Evolutionary conservation across 208 protist genomes (phyloP), one percentile per base, ranked within the genome.

Genomic region (Trypanosoma brucei): DNA sequence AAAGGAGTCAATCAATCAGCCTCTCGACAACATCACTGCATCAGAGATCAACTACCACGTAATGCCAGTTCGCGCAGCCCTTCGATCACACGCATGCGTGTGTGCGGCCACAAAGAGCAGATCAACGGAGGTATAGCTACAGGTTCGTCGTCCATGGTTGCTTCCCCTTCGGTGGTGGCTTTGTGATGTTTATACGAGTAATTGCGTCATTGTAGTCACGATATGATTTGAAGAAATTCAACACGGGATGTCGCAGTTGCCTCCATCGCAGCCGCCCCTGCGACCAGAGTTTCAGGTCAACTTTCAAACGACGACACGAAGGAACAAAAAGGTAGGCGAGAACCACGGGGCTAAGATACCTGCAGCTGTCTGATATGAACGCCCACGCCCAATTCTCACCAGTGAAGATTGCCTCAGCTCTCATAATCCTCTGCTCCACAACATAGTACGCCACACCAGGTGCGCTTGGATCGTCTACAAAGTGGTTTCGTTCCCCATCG

Each of bases 331-430:
- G 38, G 62, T 86, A 91, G 2, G 83, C 79, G 30, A 92, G 65
- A 31, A 74, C 54, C 35, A 86, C 62, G 8, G 90, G 83, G 3
- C 74, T 85, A 11, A 91, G 56, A 69, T 91, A 92, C 52, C 90
- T 81, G 62, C 76, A 91, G 37, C 74, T 91, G 61, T 95, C 90
- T 9, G 90, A 92, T 42, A 93, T 78, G 55, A 95, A 86, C 3
- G 85, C 88, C 85, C 84, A 95, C 22, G 86, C 85, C 86, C 89
- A 95, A 74, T 91, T 93, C 62, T 93, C 86, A 4, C 86, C 84
- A 0, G 82, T 90, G 70, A 91, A 93, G 64, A 92, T 71, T 13
- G 86, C 84, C 67, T 92, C 85, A 7, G 83, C 78, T 59, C 79
- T 81, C 83, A 95, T 89, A 39, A 95, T 84, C 48, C 82, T 83